Conservation (phyloP, 2,329 filamentous ascomycete genomes). For the Metarhizium brunneum region DNA sequence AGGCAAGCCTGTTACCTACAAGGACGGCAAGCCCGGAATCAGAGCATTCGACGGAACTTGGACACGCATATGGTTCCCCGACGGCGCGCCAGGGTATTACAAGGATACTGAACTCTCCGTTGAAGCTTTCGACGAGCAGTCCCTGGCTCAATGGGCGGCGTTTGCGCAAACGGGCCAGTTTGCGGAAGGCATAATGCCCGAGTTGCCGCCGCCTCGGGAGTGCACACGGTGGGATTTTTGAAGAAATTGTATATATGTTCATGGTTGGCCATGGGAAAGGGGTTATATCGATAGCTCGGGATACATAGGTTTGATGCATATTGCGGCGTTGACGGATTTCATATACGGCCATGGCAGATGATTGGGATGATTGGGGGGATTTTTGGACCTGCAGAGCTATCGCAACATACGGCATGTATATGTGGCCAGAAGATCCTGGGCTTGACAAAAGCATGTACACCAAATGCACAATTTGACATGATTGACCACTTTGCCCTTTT, state of each 20-base stretch:
- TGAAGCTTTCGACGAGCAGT: conserved; percentile 48
- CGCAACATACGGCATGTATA: too few relatives aligned
- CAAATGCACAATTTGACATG: too few relatives aligned
- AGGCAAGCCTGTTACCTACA: conserved; percentile 52
- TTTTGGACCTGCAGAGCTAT: too few relatives aligned
- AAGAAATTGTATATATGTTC: conserved; percentile 6
- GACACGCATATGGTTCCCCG: conserved; percentile 63
- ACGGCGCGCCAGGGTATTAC: conserved; percentile 56
- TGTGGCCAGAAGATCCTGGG: too few relatives aligned
- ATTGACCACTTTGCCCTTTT: too few relatives aligned
- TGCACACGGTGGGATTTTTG: conserved; percentile 68
- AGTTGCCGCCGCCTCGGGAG: conserved; percentile 68
- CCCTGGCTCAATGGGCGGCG: conserved; percentile 53
- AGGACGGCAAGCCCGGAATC: conserved; percentile 36
- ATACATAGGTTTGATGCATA: neutral
- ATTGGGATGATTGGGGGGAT: neutral
- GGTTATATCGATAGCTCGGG: neutral
- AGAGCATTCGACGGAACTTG: conserved; percentile 44
- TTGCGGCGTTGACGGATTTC: conserved; percentile 5
- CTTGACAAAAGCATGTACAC: too few relatives aligned
- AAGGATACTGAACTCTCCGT: conserved; percentile 52
- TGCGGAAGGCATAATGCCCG: conserved; percentile 61
- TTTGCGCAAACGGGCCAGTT: conserved; percentile 61
- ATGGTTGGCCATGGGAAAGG: neutral
- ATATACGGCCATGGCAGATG: neutral